Evolutionary conservation across 2,329 filamentous ascomycete species (phyloP).

Genomic region (Pseudogymnoascus sp.): DNA sequence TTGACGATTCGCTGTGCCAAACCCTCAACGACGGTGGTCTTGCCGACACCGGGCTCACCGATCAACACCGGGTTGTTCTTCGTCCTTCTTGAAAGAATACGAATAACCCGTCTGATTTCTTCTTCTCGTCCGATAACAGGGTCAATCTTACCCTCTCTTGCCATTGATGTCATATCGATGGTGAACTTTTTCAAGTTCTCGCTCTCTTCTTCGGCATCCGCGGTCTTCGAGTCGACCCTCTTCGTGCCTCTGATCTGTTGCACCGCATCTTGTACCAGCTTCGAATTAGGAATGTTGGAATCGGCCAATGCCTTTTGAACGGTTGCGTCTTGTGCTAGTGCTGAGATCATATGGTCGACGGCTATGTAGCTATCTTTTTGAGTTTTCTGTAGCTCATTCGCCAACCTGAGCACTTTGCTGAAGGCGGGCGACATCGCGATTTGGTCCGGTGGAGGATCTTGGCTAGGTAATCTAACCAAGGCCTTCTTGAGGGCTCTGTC

Average conservation of each 20-base stretch:
- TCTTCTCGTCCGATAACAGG: conserved; percentile 95
- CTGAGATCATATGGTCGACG: conserved; percentile 86
- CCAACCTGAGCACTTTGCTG: conserved; percentile 72
- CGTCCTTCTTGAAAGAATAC: conserved; percentile 84
- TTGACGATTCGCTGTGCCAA: conserved; percentile 94
- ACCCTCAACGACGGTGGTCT: conserved; percentile 96
- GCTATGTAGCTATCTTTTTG: conserved; percentile 95
- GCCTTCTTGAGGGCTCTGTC: conserved; percentile 86
- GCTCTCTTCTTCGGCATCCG: conserved; percentile 84
- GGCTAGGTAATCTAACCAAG: conserved; percentile 82
- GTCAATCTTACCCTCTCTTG: conserved; percentile 94
- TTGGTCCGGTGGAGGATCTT: conserved; percentile 88
- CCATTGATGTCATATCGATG: conserved; percentile 95
- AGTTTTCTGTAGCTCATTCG: conserved; percentile 87
- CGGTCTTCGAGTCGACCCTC: conserved; percentile 91
- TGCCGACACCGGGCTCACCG: conserved; percentile 95
- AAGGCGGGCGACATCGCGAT: conserved; percentile 77
- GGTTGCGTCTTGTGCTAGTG: conserved; percentile 68
- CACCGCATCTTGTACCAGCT: conserved; percentile 85
- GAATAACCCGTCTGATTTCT: conserved; percentile 84
- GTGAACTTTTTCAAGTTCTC: conserved; percentile 98
- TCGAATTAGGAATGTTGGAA: conserved; percentile 83
- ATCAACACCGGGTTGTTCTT: conserved; percentile 99
- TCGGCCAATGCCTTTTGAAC: conserved; percentile 73
- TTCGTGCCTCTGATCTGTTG: conserved; percentile 86